Percentiles rank a stretch among this genome's conserved stretches.
Conservation (phyloP, 1,139 yeast genomes). For the Kodamaea ohmeri region DNA sequence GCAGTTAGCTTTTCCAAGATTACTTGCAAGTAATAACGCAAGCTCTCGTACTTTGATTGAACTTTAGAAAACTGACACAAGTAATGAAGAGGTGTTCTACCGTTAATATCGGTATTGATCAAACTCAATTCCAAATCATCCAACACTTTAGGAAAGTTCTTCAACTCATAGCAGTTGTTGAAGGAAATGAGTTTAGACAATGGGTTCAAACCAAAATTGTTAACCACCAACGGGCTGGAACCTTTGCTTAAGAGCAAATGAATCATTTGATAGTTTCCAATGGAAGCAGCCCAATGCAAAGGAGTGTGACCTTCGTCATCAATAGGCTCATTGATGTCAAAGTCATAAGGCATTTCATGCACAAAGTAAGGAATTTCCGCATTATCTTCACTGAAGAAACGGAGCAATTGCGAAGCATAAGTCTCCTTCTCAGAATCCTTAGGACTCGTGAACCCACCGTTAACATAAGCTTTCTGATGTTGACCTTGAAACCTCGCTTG, state of each 20-base stretch:
- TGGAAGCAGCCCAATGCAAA: constrained; percentile 95
- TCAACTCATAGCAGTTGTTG: constrained; percentile 81
- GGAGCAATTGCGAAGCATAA: constrained; percentile 56
- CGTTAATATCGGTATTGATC: constrained; percentile 68
- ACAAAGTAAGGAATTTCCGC: constrained; percentile 73
- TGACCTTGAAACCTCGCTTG: background rate
- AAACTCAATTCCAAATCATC: constrained; percentile 68
- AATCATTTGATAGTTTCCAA: constrained; percentile 75
- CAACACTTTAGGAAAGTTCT: constrained; percentile 69
- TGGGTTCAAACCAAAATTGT: constrained; percentile 78
- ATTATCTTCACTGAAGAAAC: constrained; percentile 69
- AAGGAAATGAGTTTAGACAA: constrained; percentile 79
- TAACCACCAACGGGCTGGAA: constrained; percentile 74
- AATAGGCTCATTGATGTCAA: constrained; percentile 79
- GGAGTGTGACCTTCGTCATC: constrained; percentile 97
- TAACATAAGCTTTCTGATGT: constrained; percentile 6
- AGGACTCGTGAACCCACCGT: constrained; percentile 9
- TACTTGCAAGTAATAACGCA: constrained; percentile 37
- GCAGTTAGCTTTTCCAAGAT: constrained; percentile 34
- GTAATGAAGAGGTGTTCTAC: constrained; percentile 73
- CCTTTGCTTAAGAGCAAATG: constrained; percentile 68
- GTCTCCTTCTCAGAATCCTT: constrained; percentile 27
- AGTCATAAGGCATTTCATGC: constrained; percentile 72
- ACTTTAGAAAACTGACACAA: constrained; percentile 60
- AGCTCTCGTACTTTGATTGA: constrained; percentile 46